Base-by-base conservation (phyloP, 1,284 basidiomycete genomes). In the Binderoboletus segoi region DNA sequence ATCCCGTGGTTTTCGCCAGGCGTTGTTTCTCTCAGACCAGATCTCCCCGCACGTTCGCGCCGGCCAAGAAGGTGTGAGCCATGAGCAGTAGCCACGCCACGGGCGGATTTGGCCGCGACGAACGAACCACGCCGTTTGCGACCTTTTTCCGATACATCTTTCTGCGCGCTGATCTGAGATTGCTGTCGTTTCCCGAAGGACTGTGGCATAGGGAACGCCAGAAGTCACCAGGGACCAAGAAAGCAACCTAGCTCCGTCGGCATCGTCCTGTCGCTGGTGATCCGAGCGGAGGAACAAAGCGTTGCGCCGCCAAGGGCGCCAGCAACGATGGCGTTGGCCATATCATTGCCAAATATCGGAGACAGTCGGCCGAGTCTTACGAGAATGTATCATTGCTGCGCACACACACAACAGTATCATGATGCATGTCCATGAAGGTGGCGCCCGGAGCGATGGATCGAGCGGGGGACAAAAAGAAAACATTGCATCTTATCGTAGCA, bases 141-240 rank as follows among this genome's bases (percentile, higher is more conserved):
- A 24, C 51, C 33, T 43, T 47, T 48, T 42, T 60, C 18, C 26
- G 32, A 41, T 32, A 26, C 38, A n/a, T 42, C 50, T 50, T 44
- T 48, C 32, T 33, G 47, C 46, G 47, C 46, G 50, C 50, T 57
- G 53, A 67, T 66, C 67, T 63, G 20, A 62, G 63, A 67, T 69
- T 54, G 46, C 41, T 51, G 43, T 53, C 15, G 21, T 54, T 46
- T 37, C 44, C 38, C 37, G 42, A 58, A 64, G 37, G 41, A 32
- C 41, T 28, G 49, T 43, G 18, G 28, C 30, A 40, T 32, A 49
- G 28, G 6, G 53, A 64, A 55, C 24, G 48, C 32, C 48, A 49
- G 49, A 68, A 67, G 55, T 56, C 57, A 44, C 53, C 55, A 60
- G 44, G 44, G 41, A 30, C 23, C 12, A 35, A 37, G 26, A 61